A percentile compares a stretch with the other conserved stretches of the same genome.
Evolutionary conservation across 2,329 filamentous ascomycete genomes (phyloP).

Genomic region (Neobulgaria alba): DNA sequence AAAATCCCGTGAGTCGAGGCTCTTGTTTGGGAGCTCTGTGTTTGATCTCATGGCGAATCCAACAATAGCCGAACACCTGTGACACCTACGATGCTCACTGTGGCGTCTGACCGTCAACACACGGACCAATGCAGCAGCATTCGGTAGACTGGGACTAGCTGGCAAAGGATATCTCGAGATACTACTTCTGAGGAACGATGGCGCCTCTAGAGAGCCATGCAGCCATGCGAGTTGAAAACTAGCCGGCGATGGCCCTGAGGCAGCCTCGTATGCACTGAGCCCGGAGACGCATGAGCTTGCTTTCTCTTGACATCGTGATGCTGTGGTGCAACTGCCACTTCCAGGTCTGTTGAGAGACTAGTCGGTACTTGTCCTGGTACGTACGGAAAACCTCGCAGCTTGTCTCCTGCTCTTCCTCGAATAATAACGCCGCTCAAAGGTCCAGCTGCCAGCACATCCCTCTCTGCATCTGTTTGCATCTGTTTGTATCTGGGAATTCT

Average conservation of each 20-base stretch:
- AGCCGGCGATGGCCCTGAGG: too few species aligned
- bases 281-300: slow-evolving; percentile 15
- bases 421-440: too few species aligned
- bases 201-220: slow-evolving; percentile 15
- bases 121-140: slow-evolving; percentile 25
- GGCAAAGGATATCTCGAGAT: slow-evolving; percentile 17
- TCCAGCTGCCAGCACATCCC: slow-evolving; percentile 12
- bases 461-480: too few species aligned
- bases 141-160: slow-evolving; percentile 21
- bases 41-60: slow-evolving; percentile 18
- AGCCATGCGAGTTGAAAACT: slow-evolving; percentile 16
- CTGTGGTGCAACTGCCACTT: slow-evolving; percentile 21
- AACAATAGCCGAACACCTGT: slow-evolving; percentile 16
- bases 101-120: slow-evolving; percentile 23
- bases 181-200: slow-evolving; percentile 9
- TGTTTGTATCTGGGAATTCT: too few species aligned
- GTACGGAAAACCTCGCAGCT: slow-evolving; percentile 4
- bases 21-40: slow-evolving; percentile 13
- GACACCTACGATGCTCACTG: slow-evolving; percentile 12
- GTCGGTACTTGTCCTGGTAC: too few species aligned
- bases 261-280: slow-evolving; percentile 15
- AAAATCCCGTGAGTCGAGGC: slow-evolving; percentile 8
- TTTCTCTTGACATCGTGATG: slow-evolving; percentile 19
- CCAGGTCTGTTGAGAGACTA: too few species aligned
- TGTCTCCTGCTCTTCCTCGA: not conserved